phyloP scores from a whole-genome alignment of 306 rosid genomes.

The Rosa multiflora region DNA sequence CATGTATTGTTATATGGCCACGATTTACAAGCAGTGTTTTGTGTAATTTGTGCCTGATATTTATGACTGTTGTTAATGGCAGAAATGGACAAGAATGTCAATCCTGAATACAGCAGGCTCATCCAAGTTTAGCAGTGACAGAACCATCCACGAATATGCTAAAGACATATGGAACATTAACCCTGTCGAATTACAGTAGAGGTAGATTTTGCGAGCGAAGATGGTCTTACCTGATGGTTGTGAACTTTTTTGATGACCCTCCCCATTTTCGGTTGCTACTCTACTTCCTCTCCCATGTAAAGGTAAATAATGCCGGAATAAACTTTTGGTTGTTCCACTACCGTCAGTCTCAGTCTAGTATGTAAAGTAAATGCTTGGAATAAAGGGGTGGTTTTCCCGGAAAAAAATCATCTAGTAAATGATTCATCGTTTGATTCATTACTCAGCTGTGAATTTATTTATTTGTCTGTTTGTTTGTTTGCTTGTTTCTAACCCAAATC shows the following conservation, averaged over 20 bases:
- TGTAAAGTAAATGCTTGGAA: not conserved
- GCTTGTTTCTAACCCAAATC: too few species aligned
- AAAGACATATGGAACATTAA: conserved; percentile 82
- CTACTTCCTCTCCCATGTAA: conserved; percentile 1
- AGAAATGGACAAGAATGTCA: conserved; percentile 96
- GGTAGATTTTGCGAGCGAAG: conserved; percentile 9
- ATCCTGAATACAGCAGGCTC: conserved; percentile 97
- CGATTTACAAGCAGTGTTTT: not conserved
- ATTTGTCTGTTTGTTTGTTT: not conserved
- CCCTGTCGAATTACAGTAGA: conserved; percentile 63
- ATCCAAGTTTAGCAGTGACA: conserved; percentile 94
- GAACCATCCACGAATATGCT: conserved; percentile 94
- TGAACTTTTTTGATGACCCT: conserved; percentile 20
- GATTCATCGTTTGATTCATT: not conserved
- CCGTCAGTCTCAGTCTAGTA: not conserved
- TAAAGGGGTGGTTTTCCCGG: not conserved
- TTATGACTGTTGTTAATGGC: conserved; percentile 31
- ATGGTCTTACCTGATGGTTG: conserved; percentile 23
- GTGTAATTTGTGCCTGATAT: conserved; percentile 20
- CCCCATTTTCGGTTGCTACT: not conserved
- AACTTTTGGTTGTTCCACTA: conserved; percentile 6
- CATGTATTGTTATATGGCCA: not conserved
- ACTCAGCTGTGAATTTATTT: not conserved
- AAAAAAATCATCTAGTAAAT: not conserved
- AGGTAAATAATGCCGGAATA: conserved; percentile 17